These are phyloP conservation scores for Microbotryum intermedium DNA, from an alignment of 1,284 basidiomycete genomes.

Conservation along the genomic window DNA sequence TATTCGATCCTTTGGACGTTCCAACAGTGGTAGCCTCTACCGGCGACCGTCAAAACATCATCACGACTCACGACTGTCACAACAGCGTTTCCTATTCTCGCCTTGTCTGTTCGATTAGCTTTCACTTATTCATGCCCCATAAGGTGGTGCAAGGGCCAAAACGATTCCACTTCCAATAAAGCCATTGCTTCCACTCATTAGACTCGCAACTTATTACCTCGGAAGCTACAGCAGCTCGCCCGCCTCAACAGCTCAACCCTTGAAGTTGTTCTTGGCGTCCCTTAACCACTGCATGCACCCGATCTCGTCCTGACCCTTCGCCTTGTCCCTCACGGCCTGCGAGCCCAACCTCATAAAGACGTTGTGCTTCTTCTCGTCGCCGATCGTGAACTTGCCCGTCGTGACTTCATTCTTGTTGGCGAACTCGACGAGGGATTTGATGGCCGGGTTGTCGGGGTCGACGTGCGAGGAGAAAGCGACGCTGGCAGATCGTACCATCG, in stretches of 20 bases:
- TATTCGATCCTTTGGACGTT: constrained; percentile 75
- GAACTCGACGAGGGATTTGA: constrained; percentile 52
- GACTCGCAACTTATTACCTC: too few species aligned
- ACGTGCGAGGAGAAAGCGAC: constrained; percentile 43
- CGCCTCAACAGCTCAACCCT: constrained; percentile 36
- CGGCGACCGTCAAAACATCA: too few species aligned
- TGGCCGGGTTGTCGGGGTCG: constrained; percentile 55
- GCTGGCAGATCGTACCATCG: too few species aligned
- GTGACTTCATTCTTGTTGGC: constrained; percentile 50
- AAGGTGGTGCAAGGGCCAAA: too few species aligned
- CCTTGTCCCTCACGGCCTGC: constrained; percentile 2
- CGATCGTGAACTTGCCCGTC: constrained; percentile 70
- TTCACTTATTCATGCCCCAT: too few species aligned
- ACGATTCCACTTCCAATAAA: too few species aligned
- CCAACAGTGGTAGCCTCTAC: constrained; percentile 15
- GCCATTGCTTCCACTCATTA: too few species aligned
- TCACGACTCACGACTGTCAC: too few species aligned
- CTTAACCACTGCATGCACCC: too few species aligned
- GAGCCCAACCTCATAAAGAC: background rate
- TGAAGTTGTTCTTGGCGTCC: too few species aligned
- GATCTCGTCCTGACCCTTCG: constrained; percentile 35
- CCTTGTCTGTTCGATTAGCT: too few species aligned
- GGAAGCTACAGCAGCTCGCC: constrained; percentile 32
- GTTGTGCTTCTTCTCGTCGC: constrained; percentile 56
- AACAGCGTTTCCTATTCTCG: too few species aligned